These are phyloP conservation scores for Ceratonia siliqua DNA, from an alignment of 306 rosid species.

Conservation along the genomic window DNA sequence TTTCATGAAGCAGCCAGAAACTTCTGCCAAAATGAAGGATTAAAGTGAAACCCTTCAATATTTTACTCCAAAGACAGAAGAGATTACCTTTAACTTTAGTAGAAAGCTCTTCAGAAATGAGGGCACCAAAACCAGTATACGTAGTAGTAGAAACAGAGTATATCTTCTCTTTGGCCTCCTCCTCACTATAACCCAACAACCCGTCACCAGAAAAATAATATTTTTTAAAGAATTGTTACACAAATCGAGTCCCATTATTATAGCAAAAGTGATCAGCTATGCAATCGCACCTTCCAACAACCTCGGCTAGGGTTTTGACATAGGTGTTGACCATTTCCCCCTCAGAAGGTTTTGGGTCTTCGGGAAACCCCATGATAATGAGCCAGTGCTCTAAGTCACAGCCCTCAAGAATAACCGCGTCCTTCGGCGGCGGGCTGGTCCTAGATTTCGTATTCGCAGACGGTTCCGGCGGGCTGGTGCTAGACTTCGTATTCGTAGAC, in stretches of 20 bases:
- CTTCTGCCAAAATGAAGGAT: neutral
- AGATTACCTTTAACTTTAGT: slow-evolving; percentile 68
- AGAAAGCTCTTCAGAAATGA: slow-evolving; percentile 87
- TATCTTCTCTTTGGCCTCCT: slow-evolving; percentile 87
- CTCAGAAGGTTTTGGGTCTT: slow-evolving; percentile 71
- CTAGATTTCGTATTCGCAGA: too few relatives aligned
- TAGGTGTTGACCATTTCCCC: slow-evolving; percentile 76
- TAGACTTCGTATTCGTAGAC: slow-evolving; percentile 46
- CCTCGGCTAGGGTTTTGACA: slow-evolving; percentile 75
- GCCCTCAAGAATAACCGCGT: slow-evolving; percentile 86
- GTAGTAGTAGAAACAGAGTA: slow-evolving; percentile 79
- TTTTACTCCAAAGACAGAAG: neutral
- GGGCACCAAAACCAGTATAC: slow-evolving; percentile 86
- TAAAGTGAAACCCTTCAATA: neutral
- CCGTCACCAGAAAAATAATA: neutral
- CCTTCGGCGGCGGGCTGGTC: slow-evolving; percentile 89
- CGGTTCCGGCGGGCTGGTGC: slow-evolving; percentile 48
- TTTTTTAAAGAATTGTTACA: too few relatives aligned
- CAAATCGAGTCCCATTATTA: too few relatives aligned
- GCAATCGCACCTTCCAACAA: slow-evolving; percentile 66
- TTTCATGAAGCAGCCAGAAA: slow-evolving; percentile 1
- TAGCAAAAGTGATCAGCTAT: too few relatives aligned
- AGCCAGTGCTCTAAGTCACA: slow-evolving; percentile 98
- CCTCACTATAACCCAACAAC: slow-evolving; percentile 56
- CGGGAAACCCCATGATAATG: slow-evolving; percentile 74